A percentile compares a stretch with the other conserved stretches of the same genome.
Conservation (phyloP, 352 stramenopile genomes). For the Phytophthora pistaciae region DNA sequence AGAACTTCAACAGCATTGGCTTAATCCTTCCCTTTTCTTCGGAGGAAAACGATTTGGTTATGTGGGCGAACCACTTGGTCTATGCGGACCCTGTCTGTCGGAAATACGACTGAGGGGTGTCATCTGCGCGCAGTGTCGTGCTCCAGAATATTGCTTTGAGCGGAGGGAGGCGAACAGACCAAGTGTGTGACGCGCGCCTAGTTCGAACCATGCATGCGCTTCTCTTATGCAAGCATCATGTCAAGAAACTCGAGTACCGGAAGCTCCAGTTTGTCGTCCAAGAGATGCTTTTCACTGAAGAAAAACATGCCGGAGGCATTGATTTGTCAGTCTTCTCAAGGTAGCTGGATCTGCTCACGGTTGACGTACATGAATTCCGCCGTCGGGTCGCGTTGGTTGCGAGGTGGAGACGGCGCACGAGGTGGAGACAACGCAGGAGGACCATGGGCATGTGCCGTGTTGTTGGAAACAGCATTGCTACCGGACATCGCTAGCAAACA, state of each 20-base stretch:
- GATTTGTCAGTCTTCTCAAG: neutral
- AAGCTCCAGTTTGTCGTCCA: constrained; percentile 58
- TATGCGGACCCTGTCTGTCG: constrained; percentile 87
- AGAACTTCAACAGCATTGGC: constrained; percentile 90
- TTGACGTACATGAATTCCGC: constrained; percentile 41
- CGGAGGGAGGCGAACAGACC: neutral
- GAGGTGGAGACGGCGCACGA: constrained; percentile 2
- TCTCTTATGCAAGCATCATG: constrained; percentile 59
- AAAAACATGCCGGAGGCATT: neutral
- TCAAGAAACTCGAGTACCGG: constrained; percentile 71
- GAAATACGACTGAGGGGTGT: constrained; percentile 73
- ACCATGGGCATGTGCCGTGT: constrained; percentile 3
- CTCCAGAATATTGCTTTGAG: neutral
- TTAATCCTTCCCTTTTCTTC: constrained; percentile 82
- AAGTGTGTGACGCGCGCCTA: neutral
- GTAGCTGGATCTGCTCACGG: neutral
- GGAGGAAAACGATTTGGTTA: constrained; percentile 84
- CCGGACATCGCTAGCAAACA: constrained; percentile 27
- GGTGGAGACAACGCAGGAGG: constrained; percentile 2
- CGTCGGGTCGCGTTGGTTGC: constrained; percentile 14
- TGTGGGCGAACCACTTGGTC: constrained; percentile 86
- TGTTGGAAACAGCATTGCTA: constrained; percentile 9
- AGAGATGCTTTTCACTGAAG: constrained; percentile 50
- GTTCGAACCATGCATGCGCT: neutral
- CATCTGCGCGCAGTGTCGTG: neutral